A percentile compares a stretch with the other conserved stretches of the same genome.
These are phyloP conservation scores for Chrysopogon serrulatus DNA, from an alignment of 176 grass and related monocot genomes.

Conservation along the genomic window DNA sequence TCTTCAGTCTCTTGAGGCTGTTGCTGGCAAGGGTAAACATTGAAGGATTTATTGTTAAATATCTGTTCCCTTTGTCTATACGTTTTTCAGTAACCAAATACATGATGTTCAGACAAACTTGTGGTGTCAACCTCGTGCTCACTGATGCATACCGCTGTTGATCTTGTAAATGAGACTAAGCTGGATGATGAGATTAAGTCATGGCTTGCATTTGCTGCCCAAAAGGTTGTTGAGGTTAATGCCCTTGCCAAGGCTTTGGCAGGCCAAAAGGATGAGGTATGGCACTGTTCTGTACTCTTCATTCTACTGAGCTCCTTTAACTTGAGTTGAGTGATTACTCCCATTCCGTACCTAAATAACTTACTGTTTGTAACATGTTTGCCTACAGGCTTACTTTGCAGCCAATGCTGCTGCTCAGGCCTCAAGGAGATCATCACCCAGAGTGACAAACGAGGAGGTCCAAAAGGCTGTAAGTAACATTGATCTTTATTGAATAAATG, in stretches of 20 bases:
- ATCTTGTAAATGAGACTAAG: constrained; percentile 93
- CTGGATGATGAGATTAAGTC: constrained; percentile 91
- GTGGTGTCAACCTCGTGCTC: constrained; percentile 98
- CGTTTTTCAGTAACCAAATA: constrained; percentile 12
- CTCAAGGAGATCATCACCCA: constrained; percentile 81
- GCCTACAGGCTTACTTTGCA: constrained; percentile 73
- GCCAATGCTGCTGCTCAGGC: constrained; percentile 83
- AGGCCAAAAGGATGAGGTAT: constrained; percentile 79
- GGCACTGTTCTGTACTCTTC: background rate
- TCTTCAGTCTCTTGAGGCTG: constrained; percentile 61
- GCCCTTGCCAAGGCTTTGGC: constrained; percentile 85
- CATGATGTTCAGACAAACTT: constrained; percentile 68
- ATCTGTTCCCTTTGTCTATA: background rate
- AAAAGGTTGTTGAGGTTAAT: constrained; percentile 98
- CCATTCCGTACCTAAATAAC: background rate
- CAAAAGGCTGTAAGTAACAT: constrained; percentile 77
- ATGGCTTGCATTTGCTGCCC: constrained; percentile 98
- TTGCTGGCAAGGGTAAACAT: constrained; percentile 78
- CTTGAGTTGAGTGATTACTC: background rate
- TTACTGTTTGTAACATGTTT: constrained; percentile 22
- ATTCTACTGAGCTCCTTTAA: background rate
- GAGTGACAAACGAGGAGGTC: constrained; percentile 92
- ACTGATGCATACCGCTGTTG: constrained; percentile 93
- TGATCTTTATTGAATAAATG: background rate
- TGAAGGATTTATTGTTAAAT: constrained; percentile 5